Conservation (phyloP, 2,329 filamentous ascomycete species). For the Penicillium italicum region DNA sequence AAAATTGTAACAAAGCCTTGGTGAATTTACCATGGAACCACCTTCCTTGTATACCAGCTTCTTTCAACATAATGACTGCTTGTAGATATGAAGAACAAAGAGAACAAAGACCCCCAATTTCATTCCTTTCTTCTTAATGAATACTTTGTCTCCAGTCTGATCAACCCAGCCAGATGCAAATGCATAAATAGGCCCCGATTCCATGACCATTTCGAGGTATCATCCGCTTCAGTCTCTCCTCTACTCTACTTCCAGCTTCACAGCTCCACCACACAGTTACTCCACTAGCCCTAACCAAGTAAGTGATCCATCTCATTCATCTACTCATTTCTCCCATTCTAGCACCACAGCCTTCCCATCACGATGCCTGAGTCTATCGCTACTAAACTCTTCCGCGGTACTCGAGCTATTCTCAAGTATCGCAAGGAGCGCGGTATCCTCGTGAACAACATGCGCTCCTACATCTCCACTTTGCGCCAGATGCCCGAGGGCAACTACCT, state of each 20-base stretch:
- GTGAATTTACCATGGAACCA: not conserved
- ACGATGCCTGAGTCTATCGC: not conserved
- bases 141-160: not conserved
- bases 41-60: not conserved
- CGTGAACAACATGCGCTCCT: not conserved
- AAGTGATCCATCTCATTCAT: not conserved
- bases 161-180: not conserved
- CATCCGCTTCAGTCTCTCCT: not conserved
- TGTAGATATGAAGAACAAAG: not conserved
- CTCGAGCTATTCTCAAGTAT: conserved; percentile 1
- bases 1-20: not conserved
- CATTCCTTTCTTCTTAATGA: not conserved
- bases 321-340: not conserved
- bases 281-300: not conserved
- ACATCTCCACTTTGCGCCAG: not conserved
- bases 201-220: not conserved
- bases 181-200: not conserved
- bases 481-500: conserved; percentile 1
- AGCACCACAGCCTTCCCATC: not conserved
- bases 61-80: not conserved
- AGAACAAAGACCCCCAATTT: not conserved
- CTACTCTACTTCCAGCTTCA: not conserved
- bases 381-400: not conserved
- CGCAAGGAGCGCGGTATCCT: not conserved
- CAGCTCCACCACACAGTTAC: no score